Conservation (phyloP, 2,329 filamentous ascomycete species). For the Trichoderma atrobrunneum region DNA sequence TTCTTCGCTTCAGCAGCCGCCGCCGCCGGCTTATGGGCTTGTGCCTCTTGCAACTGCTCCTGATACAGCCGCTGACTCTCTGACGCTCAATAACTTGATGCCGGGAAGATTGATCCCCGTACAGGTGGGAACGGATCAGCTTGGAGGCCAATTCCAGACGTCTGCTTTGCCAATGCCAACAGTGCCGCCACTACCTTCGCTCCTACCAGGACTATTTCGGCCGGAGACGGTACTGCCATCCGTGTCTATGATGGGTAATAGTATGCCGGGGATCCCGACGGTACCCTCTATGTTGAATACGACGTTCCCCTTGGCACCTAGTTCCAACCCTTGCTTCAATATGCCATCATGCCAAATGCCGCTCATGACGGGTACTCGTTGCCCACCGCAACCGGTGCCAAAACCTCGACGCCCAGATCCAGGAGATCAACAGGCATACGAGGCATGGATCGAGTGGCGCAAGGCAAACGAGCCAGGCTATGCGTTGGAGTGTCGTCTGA, state of each 20-base stretch:
- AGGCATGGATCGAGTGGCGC: conserved; percentile 48
- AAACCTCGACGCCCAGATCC: conserved; percentile 44
- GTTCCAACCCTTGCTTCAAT: neutral
- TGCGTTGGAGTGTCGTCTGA: conserved; percentile 44
- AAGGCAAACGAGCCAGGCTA: conserved; percentile 49
- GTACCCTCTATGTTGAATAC: neutral
- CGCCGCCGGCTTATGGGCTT: neutral
- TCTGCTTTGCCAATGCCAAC: neutral
- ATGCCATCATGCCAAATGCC: conserved; percentile 2
- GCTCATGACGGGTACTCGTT: neutral
- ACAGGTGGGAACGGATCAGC: neutral
- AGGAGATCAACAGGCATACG: conserved; percentile 44
- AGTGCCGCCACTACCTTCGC: neutral
- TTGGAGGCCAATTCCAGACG: neutral
- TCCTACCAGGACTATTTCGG: neutral
- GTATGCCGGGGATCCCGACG: neutral
- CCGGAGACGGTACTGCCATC: conserved; percentile 5
- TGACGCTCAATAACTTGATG: neutral
- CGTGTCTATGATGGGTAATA: neutral
- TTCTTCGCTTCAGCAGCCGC: neutral
- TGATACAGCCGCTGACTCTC: neutral
- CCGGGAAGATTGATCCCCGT: neutral
- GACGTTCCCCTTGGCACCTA: neutral
- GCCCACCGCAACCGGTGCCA: conserved; percentile 29
- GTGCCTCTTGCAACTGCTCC: neutral